Evolutionary conservation across 208 protist species (phyloP).

Genomic region (Leishmania gerbilli): DNA sequence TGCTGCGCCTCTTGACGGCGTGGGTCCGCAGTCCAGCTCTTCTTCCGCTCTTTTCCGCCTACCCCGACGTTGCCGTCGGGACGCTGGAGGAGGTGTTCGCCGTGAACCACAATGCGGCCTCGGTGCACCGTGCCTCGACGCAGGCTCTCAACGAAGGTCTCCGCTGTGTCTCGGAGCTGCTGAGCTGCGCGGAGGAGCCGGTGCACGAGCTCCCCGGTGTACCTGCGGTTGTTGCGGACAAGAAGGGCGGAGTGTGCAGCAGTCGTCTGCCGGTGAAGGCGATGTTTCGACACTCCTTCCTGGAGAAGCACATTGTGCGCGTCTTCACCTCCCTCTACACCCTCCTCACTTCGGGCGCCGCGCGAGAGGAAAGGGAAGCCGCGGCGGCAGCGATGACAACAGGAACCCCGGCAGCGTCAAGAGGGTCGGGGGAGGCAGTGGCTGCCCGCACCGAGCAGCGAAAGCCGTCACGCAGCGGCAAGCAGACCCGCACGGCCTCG

Average conservation of each 20-base stretch:
- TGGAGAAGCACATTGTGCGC: constrained; percentile 56
- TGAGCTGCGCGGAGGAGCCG: constrained; percentile 47
- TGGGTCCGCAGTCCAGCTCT: constrained; percentile 60
- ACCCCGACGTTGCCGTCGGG: constrained; percentile 47
- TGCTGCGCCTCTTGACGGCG: constrained; percentile 70
- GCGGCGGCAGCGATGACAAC: not conserved
- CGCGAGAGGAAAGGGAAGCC: constrained; percentile 13
- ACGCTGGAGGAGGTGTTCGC: constrained; percentile 80
- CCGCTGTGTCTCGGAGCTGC: constrained; percentile 73
- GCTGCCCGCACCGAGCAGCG: not conserved
- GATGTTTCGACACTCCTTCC: constrained; percentile 59
- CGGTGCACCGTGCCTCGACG: constrained; percentile 41
- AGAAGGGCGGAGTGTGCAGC: not conserved
- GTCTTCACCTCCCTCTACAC: constrained; percentile 76
- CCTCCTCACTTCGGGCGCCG: constrained; percentile 59
- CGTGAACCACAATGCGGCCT: constrained; percentile 20
- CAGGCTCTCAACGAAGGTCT: constrained; percentile 63
- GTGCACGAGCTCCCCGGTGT: constrained; percentile 30
- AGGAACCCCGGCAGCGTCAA: not conserved
- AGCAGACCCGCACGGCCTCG: not conserved
- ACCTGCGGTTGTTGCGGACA: not conserved
- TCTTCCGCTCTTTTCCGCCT: constrained; percentile 62
- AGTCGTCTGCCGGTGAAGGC: not conserved
- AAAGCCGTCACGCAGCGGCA: not conserved
- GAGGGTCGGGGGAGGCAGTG: not conserved